Base-by-base conservation (phyloP, 176 grass and related monocot species). In the Zizania latifolia region DNA sequence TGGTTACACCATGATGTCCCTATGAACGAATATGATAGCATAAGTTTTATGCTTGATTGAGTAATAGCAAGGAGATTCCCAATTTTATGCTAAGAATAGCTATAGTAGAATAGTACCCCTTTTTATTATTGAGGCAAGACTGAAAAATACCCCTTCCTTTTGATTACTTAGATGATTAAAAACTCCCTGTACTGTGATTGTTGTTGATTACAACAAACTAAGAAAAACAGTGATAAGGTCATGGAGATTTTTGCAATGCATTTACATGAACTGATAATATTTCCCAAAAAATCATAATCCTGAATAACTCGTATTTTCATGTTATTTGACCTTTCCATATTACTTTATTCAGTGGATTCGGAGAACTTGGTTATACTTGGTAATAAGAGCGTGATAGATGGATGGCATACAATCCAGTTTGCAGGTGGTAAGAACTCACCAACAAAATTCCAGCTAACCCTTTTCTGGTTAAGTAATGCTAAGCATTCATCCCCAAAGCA, bases 401-500 rank as follows among this genome's bases (percentile, higher is more conserved):
- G 89, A 55, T 99, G 89, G 95, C 95, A 99, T 13, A 82, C 72
- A 14, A 90, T 94, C 70, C 95, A 99, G 78, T 99, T 94, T 88
- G 82, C 95, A 24, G 95, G 92, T 13, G 95, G 91, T 35, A 94
- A 92, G 53, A 79, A 82, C 50, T 86, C 95, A 1, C 95, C 91
- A 36, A 94, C 82, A 70, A 99, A 90, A 71, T 94, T 94, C 69
- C 80, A 68, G 63, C n/a, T 99, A 68, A 84, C 86, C 33, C 79
- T 99, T 22, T 62, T 88, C 68, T 99, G 89, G 91, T 84, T 75
- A 19, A 83, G 72, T 7, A 90, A 86, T 29, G 15, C 23, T 12
- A 66, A 43, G 1, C 28, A 51, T 46, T 5, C 65, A 72, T 83
- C 41, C 15, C 2, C 44, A 31, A 60, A 65, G 77, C 57, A 34